A percentile compares a stretch with the other conserved stretches of the same genome.
Conservation (phyloP, 345 rosid genomes). For the Arabis hirsuta region DNA sequence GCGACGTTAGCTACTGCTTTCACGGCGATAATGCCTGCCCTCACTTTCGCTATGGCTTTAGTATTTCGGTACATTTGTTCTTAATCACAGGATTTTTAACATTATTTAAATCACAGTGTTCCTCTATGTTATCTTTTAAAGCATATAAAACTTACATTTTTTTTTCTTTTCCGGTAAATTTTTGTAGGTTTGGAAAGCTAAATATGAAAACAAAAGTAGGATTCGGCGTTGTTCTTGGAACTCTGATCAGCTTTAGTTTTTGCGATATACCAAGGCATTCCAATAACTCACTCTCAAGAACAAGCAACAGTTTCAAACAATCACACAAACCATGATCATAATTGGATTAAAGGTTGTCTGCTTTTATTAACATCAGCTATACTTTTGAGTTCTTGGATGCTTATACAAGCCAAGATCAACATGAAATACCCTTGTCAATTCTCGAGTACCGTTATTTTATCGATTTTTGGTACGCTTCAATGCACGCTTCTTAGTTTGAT, state of each 20-base stretch:
- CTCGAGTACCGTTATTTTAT: conserved; percentile 63
- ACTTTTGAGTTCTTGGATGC: conserved; percentile 60
- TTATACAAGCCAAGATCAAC: conserved; percentile 58
- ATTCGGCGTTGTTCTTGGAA: conserved; percentile 48
- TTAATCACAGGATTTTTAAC: not conserved
- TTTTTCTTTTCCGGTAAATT: not conserved
- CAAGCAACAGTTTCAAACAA: conserved; percentile 10
- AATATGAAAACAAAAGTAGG: conserved; percentile 50
- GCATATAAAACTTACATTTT: not conserved
- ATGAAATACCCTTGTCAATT: conserved; percentile 57
- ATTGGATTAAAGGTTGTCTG: conserved; percentile 55
- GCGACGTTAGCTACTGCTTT: conserved; percentile 67
- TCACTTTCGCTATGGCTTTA: conserved; percentile 68
- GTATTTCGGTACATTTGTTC: conserved; percentile 54
- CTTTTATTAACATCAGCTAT: conserved; percentile 41
- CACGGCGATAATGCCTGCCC: conserved; percentile 57
- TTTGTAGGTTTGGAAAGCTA: conserved; percentile 54
- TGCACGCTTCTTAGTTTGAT: conserved; percentile 52
- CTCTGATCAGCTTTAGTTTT: conserved; percentile 56
- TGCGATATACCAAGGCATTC: conserved; percentile 55
- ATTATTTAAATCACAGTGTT: not conserved
- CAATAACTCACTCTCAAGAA: conserved; percentile 31
- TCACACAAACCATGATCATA: conserved; percentile 32
- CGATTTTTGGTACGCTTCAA: conserved; percentile 61
- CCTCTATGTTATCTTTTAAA: not conserved